phyloP scores from a whole-genome alignment of 148 eudicot genomes.

The Amaranthus hypochondriacus region DNA sequence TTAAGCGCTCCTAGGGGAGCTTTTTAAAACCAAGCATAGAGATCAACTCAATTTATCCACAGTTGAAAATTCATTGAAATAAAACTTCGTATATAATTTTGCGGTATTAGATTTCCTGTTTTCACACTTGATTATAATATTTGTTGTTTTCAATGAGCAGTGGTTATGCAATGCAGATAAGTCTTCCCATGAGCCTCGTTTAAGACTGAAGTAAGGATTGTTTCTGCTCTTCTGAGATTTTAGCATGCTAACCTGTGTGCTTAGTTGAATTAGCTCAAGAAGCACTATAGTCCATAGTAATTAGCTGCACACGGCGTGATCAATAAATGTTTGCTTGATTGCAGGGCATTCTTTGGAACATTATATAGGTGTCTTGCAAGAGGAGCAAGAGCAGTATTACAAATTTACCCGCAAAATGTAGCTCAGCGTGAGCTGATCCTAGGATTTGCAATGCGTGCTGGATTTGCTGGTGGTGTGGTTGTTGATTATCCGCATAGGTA shows the following conservation, averaged over 20 bases:
- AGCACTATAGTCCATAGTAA: background rate
- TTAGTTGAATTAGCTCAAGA: background rate
- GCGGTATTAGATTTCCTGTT: conserved; percentile 2
- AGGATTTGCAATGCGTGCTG: conserved; percentile 85
- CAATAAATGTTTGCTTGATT: conserved; percentile 5
- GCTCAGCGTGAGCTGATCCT: conserved; percentile 83
- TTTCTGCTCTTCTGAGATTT: background rate
- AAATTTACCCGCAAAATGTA: conserved; percentile 80
- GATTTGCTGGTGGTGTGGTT: conserved; percentile 94
- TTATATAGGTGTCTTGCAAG: conserved; percentile 73
- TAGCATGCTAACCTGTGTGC: background rate
- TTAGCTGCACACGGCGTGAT: background rate
- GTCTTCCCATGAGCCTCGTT: conserved; percentile 88
- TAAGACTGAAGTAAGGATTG: conserved; percentile 77
- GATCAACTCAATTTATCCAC: background rate
- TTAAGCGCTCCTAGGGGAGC: no score
- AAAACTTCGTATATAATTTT: background rate
- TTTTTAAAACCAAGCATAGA: background rate
- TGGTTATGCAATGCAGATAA: conserved; percentile 99
- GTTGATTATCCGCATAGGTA: conserved; percentile 98
- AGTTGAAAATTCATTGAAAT: background rate
- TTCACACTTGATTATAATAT: conserved; percentile 11
- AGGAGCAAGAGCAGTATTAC: conserved; percentile 93
- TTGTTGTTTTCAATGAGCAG: conserved; percentile 38
- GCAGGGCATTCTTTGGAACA: conserved; percentile 92